Conservation (phyloP, 805 yeast species). For the Candida coleopterorum region DNA sequence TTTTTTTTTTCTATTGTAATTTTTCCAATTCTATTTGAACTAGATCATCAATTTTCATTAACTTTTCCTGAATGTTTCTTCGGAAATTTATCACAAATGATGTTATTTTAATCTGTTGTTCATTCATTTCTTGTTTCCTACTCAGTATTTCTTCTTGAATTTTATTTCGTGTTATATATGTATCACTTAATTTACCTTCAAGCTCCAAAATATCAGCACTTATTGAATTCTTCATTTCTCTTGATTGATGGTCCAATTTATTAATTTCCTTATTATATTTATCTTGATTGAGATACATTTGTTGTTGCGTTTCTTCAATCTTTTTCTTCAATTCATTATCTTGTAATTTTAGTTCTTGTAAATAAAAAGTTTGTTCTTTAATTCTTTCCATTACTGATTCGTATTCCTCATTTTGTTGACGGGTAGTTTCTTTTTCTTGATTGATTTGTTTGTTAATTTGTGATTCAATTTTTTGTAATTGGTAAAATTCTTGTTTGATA, state of each 20-base stretch:
- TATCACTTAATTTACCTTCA: conserved; percentile 42
- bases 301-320: conserved; percentile 3
- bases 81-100: conserved; percentile 62
- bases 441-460: conserved; percentile 40
- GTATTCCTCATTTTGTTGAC: conserved; percentile 48
- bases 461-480: conserved; percentile 25
- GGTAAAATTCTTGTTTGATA: conserved; percentile 42
- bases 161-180: conserved; percentile 50
- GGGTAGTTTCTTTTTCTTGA: conserved; percentile 53
- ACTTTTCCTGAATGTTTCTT: conserved; percentile 56
- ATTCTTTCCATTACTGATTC: conserved; percentile 54
- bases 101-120: conserved; percentile 53
- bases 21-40: conserved; percentile 21
- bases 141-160: conserved; percentile 42
- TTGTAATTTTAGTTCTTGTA: conserved; percentile 51
- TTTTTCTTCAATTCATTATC: conserved; percentile 14
- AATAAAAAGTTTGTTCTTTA: conserved; percentile 54
- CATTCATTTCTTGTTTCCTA: conserved; percentile 45
- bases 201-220: conserved; percentile 48
- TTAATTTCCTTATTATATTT: conserved; percentile 59
- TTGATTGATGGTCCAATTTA: conserved; percentile 54
- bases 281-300: conserved; percentile 2
- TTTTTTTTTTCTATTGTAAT: neutral
- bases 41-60: conserved; percentile 53
- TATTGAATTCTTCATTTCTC: conserved; percentile 41